Percentiles rank a stretch among this genome's conserved stretches.
Evolutionary conservation across 192 early-diverging fungal species (phyloP).

Genomic region (Podila verticillata): DNA sequence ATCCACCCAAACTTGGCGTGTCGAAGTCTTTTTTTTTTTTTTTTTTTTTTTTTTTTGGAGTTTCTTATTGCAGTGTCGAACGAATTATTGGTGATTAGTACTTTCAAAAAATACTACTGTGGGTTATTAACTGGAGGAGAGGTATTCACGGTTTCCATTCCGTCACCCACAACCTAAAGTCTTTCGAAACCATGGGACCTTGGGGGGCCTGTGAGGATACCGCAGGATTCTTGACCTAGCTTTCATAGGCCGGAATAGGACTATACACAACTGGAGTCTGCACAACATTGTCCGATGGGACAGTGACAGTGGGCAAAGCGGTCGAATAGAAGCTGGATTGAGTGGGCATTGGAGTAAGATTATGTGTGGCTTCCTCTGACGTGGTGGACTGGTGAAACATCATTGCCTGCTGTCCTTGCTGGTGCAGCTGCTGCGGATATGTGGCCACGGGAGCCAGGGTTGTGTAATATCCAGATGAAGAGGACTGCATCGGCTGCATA

Average conservation of each 20-base stretch:
- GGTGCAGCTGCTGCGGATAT: neutral
- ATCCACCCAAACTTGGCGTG: no score
- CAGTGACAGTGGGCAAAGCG: conserved; percentile 1
- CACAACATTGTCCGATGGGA: no score
- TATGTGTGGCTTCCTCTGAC: neutral
- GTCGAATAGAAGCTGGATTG: neutral
- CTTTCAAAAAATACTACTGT: neutral
- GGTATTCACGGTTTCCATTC: neutral
- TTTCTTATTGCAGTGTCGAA: no score
- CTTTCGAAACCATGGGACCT: neutral
- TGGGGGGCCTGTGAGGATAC: neutral
- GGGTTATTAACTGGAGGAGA: neutral
- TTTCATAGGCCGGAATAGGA: neutral
- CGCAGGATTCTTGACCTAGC: neutral
- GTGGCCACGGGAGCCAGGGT: neutral
- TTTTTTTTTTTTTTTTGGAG: no score
- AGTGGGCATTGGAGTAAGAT: no score
- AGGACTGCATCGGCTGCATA: no score
- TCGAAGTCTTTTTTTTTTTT: no score
- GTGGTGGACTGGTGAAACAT: conserved; percentile 2
- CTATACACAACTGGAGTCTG: neutral
- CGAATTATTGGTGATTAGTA: neutral
- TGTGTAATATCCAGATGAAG: no score
- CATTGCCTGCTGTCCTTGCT: conserved; percentile 2
- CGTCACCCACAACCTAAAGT: neutral